phyloP scores from a whole-genome alignment of 2,329 filamentous ascomycete genomes.

The Scedosporium apiospermum region DNA sequence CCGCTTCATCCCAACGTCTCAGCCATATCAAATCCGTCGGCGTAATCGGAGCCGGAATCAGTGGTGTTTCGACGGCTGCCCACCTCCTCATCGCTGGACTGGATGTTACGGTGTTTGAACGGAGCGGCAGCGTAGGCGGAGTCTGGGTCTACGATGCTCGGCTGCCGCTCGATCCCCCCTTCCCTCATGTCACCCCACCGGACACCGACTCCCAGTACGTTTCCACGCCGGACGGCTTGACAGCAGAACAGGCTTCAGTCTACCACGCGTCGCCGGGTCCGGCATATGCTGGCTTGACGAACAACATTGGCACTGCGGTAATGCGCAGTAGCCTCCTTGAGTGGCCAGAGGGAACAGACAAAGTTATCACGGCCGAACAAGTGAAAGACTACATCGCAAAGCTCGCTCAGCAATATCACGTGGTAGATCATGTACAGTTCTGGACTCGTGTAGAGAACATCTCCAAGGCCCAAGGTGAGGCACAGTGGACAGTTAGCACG shows the following conservation, averaged over 20 bases:
- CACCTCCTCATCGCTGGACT: slow-evolving; percentile 25
- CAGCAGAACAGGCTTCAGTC: not conserved
- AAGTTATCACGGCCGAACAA: slow-evolving; percentile 46
- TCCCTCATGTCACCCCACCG: slow-evolving; percentile 20
- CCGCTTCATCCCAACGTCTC: not conserved
- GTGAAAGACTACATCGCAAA: slow-evolving; percentile 52
- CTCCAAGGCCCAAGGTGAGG: slow-evolving; percentile 26
- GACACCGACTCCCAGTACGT: slow-evolving; percentile 15
- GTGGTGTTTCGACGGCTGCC: slow-evolving; percentile 27
- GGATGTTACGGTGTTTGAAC: slow-evolving; percentile 27
- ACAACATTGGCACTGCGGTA: slow-evolving; percentile 61
- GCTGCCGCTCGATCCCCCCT: slow-evolving; percentile 19
- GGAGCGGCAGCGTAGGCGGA: slow-evolving; percentile 22
- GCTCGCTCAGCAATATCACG: slow-evolving; percentile 25
- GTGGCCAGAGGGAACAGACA: slow-evolving; percentile 51
- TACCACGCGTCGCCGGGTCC: slow-evolving; percentile 25
- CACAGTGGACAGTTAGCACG: not conserved
- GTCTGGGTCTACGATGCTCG: slow-evolving; percentile 28
- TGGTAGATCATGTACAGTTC: slow-evolving; percentile 34
- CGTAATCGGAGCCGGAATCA: slow-evolving; percentile 30
- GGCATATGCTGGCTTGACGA: slow-evolving; percentile 51
- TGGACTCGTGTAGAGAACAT: slow-evolving; percentile 48
- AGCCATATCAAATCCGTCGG: slow-evolving; percentile 18
- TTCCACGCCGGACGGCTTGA: slow-evolving; percentile 1
- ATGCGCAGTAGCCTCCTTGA: slow-evolving; percentile 30